Base-by-base conservation (phyloP, 768 basidiomycete species). In the Suillus tomentosus region DNA sequence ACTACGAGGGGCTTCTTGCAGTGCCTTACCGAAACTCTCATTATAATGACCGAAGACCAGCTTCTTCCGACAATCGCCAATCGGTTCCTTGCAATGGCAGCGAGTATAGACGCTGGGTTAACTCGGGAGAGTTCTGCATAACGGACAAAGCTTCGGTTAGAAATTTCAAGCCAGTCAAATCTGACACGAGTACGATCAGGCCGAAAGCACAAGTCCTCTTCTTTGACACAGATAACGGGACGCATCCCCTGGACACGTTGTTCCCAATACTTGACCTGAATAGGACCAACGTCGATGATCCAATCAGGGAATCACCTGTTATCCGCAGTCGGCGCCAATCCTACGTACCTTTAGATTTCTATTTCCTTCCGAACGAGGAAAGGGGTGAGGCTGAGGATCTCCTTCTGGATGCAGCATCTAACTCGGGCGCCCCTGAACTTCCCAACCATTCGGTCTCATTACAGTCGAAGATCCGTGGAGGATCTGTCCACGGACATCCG, bases 1-100 rank as follows among this genome's bases (percentile, higher is more conserved):
- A 83, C 71, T 85, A 79, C 64, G 80, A 86, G 62, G 77, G 78
- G 13, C 72, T 84, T 53, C 64, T 73, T 54, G 67, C 69, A 27
- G 64, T 54, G 17, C 66, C 69, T 63, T 62, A n/a, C 60, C 70
- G 62, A 22, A 60, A 60, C n/a, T 50, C 64, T 37, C 68, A 68
- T 24, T 54, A 34, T 7, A 60, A 61, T 36, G 59, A 34, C 62
- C 37, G 34, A 19, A 60, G 27, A 4, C 27, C 17, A 40, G 19
- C 40, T 34, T 58, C 55, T 42, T 63, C 60, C n/a, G 59, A 62
- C 27, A 40, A 61, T 63, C 60, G 11, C 37, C 53, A 62, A 36
- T 62, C 61, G 56, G 55, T 42, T 58, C 56, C 61, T 60, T 60
- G 22, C 40, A 62, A 58, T 57, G 17, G n/a, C 17, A 37, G 45